Percentiles rank a stretch among this genome's conserved stretches.
These are phyloP conservation scores for Diaporthe destruens DNA, from an alignment of 2,329 filamentous ascomycete genomes.

Conservation along the genomic window DNA sequence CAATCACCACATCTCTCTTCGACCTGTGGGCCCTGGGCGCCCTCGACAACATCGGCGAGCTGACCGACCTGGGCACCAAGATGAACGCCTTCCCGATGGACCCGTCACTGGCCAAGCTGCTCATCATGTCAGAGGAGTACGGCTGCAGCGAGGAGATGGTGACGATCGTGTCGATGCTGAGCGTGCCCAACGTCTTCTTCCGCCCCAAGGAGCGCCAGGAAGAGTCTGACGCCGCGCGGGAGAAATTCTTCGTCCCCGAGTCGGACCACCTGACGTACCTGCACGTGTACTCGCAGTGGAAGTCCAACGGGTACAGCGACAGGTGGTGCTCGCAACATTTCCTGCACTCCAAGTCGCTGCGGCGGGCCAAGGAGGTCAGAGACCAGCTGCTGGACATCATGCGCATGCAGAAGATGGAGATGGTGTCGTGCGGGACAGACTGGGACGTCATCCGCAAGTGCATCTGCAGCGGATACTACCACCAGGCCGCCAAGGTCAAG, in stretches of 20 bases:
- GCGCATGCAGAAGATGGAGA: constrained; percentile 89
- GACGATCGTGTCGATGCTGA: constrained; percentile 98
- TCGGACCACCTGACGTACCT: constrained; percentile 96
- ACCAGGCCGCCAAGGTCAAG: constrained; percentile 95
- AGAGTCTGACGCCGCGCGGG: constrained; percentile 92
- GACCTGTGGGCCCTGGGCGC: constrained; percentile 97
- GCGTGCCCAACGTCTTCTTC: constrained; percentile 96
- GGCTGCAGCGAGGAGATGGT: constrained; percentile 97
- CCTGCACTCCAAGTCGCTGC: constrained; percentile 92
- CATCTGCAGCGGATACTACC: constrained; percentile 98
- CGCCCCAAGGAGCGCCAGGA: constrained; percentile 96
- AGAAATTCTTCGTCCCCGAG: constrained; percentile 99
- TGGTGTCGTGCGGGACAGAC: constrained; percentile 92
- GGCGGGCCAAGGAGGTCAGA: constrained; percentile 91
- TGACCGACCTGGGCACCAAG: constrained; percentile 86
- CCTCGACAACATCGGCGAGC: constrained; percentile 91
- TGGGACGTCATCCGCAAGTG: constrained; percentile 97
- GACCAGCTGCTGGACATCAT: constrained; percentile 96
- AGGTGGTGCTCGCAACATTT: constrained; percentile 95
- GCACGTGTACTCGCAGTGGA: constrained; percentile 97
- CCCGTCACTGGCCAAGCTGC: constrained; percentile 90
- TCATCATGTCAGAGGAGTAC: constrained; percentile 92
- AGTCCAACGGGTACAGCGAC: constrained; percentile 88
- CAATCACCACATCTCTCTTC: constrained; percentile 96
- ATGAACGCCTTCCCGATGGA: constrained; percentile 99